These are phyloP conservation scores for Peronospora tabacina DNA, from an alignment of 352 stramenopile species.

Conservation along the genomic window DNA sequence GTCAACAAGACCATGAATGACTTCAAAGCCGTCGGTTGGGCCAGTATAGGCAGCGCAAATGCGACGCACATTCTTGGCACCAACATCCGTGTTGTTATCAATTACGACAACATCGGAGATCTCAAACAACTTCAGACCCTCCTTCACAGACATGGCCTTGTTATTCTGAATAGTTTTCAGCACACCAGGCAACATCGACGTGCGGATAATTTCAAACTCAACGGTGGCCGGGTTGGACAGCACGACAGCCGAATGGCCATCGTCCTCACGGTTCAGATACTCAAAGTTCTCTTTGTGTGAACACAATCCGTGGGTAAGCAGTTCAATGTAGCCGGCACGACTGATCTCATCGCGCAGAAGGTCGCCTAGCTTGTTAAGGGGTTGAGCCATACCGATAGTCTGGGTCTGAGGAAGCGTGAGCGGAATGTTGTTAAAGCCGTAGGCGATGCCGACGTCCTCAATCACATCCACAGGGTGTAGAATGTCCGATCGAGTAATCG, in stretches of 20 bases:
- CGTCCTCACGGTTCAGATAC: slow-evolving; percentile 82
- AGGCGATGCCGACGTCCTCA: slow-evolving; percentile 99
- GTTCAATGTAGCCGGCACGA: slow-evolving; percentile 95
- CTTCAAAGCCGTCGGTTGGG: slow-evolving; percentile 96
- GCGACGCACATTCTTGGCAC: slow-evolving; percentile 92
- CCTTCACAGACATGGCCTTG: slow-evolving; percentile 93
- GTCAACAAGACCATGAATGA: slow-evolving; percentile 99
- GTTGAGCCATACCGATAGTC: slow-evolving; percentile 93
- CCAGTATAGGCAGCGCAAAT: slow-evolving; percentile 96
- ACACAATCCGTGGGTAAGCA: slow-evolving; percentile 96
- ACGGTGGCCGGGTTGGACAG: slow-evolving; percentile 98
- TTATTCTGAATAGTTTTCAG: slow-evolving; percentile 99
- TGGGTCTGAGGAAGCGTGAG: slow-evolving; percentile 91
- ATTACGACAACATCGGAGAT: slow-evolving; percentile 98
- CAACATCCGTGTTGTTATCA: slow-evolving; percentile 89
- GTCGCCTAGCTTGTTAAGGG: slow-evolving; percentile 97
- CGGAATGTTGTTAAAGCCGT: slow-evolving; percentile 99
- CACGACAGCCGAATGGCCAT: slow-evolving; percentile 86
- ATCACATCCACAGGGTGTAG: slow-evolving; percentile 98
- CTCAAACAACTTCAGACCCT: slow-evolving; percentile 99
- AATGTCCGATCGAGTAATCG: slow-evolving; percentile 96
- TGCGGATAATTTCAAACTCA: slow-evolving; percentile 99
- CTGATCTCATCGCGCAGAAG: slow-evolving; percentile 97
- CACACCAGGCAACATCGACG: slow-evolving; percentile 95
- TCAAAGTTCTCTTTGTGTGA: slow-evolving; percentile 97